Base-by-base conservation (phyloP, 768 basidiomycete species). In the Leccinum uliginosum region DNA sequence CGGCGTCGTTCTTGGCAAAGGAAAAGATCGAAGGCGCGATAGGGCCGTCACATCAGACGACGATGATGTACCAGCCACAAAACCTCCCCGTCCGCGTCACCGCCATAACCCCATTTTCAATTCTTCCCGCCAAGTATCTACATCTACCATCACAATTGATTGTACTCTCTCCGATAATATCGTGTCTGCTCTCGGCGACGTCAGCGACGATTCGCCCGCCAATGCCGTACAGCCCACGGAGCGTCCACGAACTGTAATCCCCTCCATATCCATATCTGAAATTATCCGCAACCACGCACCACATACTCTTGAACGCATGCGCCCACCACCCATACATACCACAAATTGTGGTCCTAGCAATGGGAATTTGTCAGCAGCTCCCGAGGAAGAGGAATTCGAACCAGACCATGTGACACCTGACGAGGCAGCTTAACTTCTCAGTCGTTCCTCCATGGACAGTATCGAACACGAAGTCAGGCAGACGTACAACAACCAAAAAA, bases 181-280 rank as follows among this genome's bases (percentile, higher is more conserved):
- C 14, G 51, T 54, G 14, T 55, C 57, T 47, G 57, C 54, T 12
- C 44, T 35, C 26, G 38, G 44, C 58, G 58, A 65, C 46, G 49
- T 45, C 51, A 47, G 50, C 48, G 56, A 57, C 30, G 54, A 63
- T 43, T 24, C 59, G 0, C 46, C 60, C 7, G 34, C 53, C 24
- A 44, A 51, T 62, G 51, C 50, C 46, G 51, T 65, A 58, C 65
- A 62, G 29, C 72, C 59, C 35, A 51, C 59, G 46, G 66, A 68
- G 49, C 72, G 66, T 29, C 68, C 65, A 66, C 83, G 83, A 69
- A 75, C 74, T 19, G 67, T 86, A 50, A 82, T 85, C 7, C 91
- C 92, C 48, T 89, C 90, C 14, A 94, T 94, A 67, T 88, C 87
- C 40, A n/a, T n/a, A n/a, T n/a, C n/a, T n/a, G 91, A 94, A 55